A percentile compares a stretch with the other conserved stretches of the same genome.
Evolutionary conservation across 108 stramenopile genomes (phyloP).

Genomic region (Asterionellopsis glacialis): DNA sequence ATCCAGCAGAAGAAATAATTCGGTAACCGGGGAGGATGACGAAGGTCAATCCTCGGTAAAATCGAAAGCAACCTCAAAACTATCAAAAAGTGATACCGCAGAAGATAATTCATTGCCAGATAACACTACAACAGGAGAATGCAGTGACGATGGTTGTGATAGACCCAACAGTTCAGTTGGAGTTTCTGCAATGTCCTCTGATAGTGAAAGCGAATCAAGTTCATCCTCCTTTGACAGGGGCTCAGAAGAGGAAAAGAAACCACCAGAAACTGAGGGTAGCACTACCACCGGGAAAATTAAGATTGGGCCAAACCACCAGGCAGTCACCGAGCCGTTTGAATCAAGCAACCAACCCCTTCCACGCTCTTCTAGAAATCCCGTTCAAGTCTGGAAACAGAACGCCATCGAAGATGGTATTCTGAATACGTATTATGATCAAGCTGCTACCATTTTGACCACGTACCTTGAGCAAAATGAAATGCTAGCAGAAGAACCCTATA

Average conservation of each 20-base stretch:
- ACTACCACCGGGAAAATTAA: conserved; percentile 51
- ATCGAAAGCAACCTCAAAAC: no score
- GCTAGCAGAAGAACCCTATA: conserved; percentile 33
- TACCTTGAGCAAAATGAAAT: conserved; percentile 32
- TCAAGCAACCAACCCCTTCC: conserved; percentile 6
- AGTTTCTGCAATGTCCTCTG: conserved; percentile 1
- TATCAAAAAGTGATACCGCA: no score
- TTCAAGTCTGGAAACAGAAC: conserved; percentile 62
- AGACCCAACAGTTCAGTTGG: no score
- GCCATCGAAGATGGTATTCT: conserved; percentile 26
- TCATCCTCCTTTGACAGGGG: conserved; percentile 10
- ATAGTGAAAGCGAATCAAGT: conserved; percentile 17
- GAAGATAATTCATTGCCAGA: no score
- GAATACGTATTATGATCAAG: conserved; percentile 36
- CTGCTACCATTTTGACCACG: conserved; percentile 35
- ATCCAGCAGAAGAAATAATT: conserved; percentile 3
- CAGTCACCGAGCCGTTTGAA: conserved; percentile 37
- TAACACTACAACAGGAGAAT: no score
- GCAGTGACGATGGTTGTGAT: no score
- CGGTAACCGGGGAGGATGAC: background rate
- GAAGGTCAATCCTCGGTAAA: background rate
- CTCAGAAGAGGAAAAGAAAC: no score
- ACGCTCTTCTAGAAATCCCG: conserved; percentile 38
- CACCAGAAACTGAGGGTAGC: conserved; percentile 35
- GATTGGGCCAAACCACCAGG: conserved; percentile 71